Base-by-base conservation (phyloP, 1,139 yeast genomes). In the Suhomyces bribrorum region DNA sequence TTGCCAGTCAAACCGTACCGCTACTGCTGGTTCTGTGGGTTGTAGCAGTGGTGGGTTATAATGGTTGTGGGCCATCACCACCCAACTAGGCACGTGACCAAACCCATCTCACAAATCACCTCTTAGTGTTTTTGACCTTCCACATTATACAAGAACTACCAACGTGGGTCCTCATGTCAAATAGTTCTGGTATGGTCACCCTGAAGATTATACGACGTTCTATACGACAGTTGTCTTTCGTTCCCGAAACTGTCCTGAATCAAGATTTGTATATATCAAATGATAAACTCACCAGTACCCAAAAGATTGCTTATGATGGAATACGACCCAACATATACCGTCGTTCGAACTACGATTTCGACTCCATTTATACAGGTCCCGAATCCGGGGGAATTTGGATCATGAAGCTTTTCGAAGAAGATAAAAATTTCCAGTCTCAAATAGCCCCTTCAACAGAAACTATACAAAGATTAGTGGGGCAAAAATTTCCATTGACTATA, bases 401-500 rank as follows among this genome's bases (percentile, higher is more conserved):
- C 7, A 32, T 48, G 29, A 46, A 46, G 8, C 25, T 38, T 8
- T 32, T 47, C 11, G 45, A 46, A 7, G 34, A 36, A 14, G 51
- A 52, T 32, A 38, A 39, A 22, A 38, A 39, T 6, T 47, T 48
- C 29, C 46, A 26, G 11, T 33, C 31, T n/a, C 32, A 25, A 8
- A 40, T 50, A n/a, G 26, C 29, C 7, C 37, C 50, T 1, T 31
- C 38, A 23, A 34, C 44, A 1, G 49, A 39, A 7, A 34, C 41
- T 5, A n/a, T 51, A 5, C 46, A 43, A 27, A 37, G 17, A 15
- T 51, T 52, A 26, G 31, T 52, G 13, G 66, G 64, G 2, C 23
- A 31, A 3, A 46, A 50, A 5, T 59, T 57, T 30, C 43, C 39
- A 1, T 37, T 65, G 7, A 59, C 52, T 54, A 26, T 48, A 2